Conservation (phyloP, 148 eudicot species). For the Nepenthes mirabilis region DNA sequence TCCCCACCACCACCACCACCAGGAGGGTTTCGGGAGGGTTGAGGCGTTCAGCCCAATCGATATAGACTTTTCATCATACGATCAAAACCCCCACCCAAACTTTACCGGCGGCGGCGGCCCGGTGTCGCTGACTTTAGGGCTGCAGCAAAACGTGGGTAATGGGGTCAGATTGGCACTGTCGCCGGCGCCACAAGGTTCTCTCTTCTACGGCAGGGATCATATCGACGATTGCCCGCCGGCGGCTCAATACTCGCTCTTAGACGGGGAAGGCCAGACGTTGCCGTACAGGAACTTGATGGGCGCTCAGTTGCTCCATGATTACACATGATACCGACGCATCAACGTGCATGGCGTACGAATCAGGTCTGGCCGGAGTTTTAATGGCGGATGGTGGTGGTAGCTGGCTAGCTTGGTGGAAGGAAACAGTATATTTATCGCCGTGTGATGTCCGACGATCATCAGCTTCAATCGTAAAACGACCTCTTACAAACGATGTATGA, state of each 20-base stretch:
- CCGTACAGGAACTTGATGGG: constrained; percentile 89
- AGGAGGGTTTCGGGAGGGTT: constrained; percentile 39
- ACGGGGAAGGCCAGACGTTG: constrained; percentile 55
- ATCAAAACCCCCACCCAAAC: constrained; percentile 19
- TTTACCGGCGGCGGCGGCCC: constrained; percentile 24
- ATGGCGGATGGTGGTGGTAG: neutral
- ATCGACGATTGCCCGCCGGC: constrained; percentile 41
- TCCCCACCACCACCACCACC: constrained; percentile 7
- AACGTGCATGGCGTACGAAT: neutral
- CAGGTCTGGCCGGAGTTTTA: neutral
- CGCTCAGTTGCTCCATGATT: constrained; percentile 85
- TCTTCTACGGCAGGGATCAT: constrained; percentile 51
- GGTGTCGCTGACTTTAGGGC: constrained; percentile 79
- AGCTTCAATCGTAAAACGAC: no score
- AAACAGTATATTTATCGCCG: neutral
- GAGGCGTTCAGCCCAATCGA: constrained; percentile 39
- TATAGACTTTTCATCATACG: constrained; percentile 58
- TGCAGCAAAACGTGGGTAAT: constrained; percentile 72
- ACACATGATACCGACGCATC: constrained; percentile 27
- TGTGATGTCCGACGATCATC: neutral
- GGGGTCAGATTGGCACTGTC: constrained; percentile 58
- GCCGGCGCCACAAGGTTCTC: constrained; percentile 29
- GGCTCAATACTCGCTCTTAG: constrained; percentile 58
- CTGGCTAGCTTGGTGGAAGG: neutral
- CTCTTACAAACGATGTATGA: neutral